Conservation (phyloP, 2,329 filamentous ascomycete species). For the Penicillium concentricum region DNA sequence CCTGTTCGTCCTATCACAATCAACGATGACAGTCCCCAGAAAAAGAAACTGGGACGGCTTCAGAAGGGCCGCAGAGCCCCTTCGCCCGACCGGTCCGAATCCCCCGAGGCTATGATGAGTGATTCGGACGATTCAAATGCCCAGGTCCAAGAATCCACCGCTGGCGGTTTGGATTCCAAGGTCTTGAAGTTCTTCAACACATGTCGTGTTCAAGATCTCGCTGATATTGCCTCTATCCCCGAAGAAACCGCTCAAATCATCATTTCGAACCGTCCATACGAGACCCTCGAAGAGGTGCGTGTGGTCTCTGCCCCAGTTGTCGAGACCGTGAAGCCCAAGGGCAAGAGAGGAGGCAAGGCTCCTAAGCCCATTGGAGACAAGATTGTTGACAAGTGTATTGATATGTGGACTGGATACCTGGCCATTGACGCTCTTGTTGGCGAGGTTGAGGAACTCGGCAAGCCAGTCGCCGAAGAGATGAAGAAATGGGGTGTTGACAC, state of each 20-base stretch:
- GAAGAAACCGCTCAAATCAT: slow-evolving; percentile 68
- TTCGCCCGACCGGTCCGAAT: slow-evolving; percentile 32
- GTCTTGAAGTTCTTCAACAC: slow-evolving; percentile 82
- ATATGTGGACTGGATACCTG: slow-evolving; percentile 76
- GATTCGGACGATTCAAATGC: slow-evolving; percentile 50
- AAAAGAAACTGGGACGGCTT: slow-evolving; percentile 42
- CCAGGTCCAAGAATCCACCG: slow-evolving; percentile 39
- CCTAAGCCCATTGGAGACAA: slow-evolving; percentile 63
- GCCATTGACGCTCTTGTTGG: slow-evolving; percentile 80
- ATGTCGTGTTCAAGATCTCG: slow-evolving; percentile 71
- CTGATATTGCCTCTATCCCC: slow-evolving; percentile 76
- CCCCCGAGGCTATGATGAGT: slow-evolving; percentile 36
- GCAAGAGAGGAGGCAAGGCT: slow-evolving; percentile 46
- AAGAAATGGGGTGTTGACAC: slow-evolving; percentile 67
- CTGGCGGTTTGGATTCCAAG: slow-evolving; percentile 50
- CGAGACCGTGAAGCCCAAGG: slow-evolving; percentile 45
- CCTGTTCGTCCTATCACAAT: slow-evolving; percentile 20
- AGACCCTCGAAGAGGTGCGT: slow-evolving; percentile 63
- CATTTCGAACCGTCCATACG: slow-evolving; percentile 73
- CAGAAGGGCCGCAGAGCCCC: slow-evolving; percentile 49
- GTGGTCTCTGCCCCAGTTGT: slow-evolving; percentile 56
- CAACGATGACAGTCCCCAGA: slow-evolving; percentile 22
- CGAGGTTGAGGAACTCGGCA: slow-evolving; percentile 71
- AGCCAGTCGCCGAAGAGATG: slow-evolving; percentile 64
- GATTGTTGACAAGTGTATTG: slow-evolving; percentile 64